Evolutionary conservation across 2,329 filamentous ascomycete genomes (phyloP), one percentile per base, ranked within the genome.

Genomic region (Diaporthe sp.): DNA sequence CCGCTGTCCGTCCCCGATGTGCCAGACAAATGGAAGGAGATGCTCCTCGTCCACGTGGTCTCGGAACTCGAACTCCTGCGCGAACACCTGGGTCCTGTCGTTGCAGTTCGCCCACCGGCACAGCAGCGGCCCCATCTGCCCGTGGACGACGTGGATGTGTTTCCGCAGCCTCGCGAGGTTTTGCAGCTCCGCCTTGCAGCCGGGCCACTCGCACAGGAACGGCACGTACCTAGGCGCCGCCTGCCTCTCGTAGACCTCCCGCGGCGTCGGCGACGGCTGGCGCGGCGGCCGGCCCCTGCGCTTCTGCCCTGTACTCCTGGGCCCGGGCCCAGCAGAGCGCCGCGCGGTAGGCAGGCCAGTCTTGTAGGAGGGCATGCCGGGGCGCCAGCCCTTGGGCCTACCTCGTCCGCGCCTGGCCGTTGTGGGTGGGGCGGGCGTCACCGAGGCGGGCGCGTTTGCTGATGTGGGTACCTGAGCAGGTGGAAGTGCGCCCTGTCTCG

Each of bases 191-290:
- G 91, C 91, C 42, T 85, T 86, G 79, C 91, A 93, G 0, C 84
- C 84, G 31, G 83, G 78, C 91, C 91, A 93, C 80, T 92, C 90
- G 81, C 91, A 93, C 13, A 87, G 75, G 79, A 90, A 93, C 2
- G 85, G 81, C n/a, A 86, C 74, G 78, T 89, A 92, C 6, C 82
- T 85, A 46, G 75, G 68, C 39, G 44, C 61, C 31, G 85, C 80
- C 31, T 86, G 80, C 28, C 78, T 79, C 39, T 82, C 80, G 42
- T 57, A 77, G 51, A 77, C 55, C 37, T 25, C 53, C 49, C 74
- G 49, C n/a, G 76, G 71, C 67, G 76, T 77, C 37, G 58, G 78
- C 67, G 75, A 60, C n/a, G 61, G 76, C 76, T 51, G n/a, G 25
- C 74, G 71, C 12, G 76, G 71, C 5, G 76, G 22, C 80, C 83